Evolutionary conservation across 345 rosid genomes (phyloP).

Genomic region (Chamaenerion angustifolium): DNA sequence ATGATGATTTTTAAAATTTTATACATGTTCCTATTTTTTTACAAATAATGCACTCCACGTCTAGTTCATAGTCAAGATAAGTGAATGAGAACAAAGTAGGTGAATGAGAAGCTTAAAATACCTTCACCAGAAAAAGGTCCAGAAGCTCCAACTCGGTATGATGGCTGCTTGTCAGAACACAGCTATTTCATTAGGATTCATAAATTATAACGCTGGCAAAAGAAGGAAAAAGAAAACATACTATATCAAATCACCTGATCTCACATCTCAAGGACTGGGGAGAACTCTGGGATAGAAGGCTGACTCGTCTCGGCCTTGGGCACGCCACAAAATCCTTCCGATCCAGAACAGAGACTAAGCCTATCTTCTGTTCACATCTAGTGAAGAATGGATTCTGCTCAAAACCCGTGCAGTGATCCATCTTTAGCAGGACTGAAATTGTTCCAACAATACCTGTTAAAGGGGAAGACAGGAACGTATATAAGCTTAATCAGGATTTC

Average conservation of each 20-base stretch:
- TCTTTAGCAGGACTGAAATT: neutral
- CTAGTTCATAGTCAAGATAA: too few species aligned
- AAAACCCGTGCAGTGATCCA: conserved; percentile 2
- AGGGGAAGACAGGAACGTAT: too few species aligned
- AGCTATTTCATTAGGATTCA: neutral
- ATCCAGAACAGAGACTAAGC: neutral
- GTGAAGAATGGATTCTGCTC: neutral
- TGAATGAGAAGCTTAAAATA: too few species aligned
- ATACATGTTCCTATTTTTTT: too few species aligned
- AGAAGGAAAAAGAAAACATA: neutral
- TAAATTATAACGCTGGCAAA: neutral
- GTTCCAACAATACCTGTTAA: too few species aligned
- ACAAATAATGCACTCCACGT: too few species aligned
- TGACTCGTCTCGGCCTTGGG: conserved; percentile 3
- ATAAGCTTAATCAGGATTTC: too few species aligned
- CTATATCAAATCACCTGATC: neutral
- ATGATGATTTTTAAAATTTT: too few species aligned
- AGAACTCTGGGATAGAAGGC: neutral
- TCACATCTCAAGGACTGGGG: neutral
- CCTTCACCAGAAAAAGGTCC: conserved; percentile 4
- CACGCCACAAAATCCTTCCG: conserved; percentile 2
- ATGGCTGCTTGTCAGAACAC: neutral
- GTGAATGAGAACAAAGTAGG: too few species aligned
- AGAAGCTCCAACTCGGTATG: conserved; percentile 1
- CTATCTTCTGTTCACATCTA: conserved; percentile 1